These are phyloP conservation scores for Blepharisma undulans DNA, from an alignment of 169 alveolate species.

Conservation along the genomic window DNA sequence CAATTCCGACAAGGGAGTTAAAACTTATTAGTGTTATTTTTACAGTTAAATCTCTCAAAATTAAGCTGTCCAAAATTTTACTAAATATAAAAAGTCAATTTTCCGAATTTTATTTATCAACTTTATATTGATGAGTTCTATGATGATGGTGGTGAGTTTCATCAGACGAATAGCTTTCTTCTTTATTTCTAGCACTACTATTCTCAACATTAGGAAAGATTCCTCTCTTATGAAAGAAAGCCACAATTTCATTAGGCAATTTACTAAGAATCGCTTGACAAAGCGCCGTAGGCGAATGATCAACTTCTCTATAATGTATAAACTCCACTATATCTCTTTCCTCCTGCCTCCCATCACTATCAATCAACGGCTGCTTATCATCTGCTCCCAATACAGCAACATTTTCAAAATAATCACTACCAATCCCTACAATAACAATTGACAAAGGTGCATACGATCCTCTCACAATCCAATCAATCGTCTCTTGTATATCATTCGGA, in stretches of 20 bases:
- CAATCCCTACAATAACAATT: constrained; percentile 75
- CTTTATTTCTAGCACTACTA: no score
- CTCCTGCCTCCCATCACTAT: not conserved
- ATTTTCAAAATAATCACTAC: constrained; percentile 60
- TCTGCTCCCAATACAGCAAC: constrained; percentile 64
- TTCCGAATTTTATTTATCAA: no score
- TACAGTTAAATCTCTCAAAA: no score
- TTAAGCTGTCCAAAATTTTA: no score
- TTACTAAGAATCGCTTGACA: constrained; percentile 84
- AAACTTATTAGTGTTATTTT: no score
- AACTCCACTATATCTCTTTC: constrained; percentile 75
- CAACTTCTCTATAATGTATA: constrained; percentile 79
- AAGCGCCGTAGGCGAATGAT: constrained; percentile 59
- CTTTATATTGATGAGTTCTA: no score
- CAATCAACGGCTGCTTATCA: constrained; percentile 31
- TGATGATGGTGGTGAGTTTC: no score
- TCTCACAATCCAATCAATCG: constrained; percentile 60
- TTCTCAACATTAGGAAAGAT: constrained; percentile 43
- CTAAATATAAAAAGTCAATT: no score
- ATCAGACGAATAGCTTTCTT: no score
- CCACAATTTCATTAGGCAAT: constrained; percentile 80
- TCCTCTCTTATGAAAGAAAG: constrained; percentile 54
- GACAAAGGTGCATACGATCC: constrained; percentile 67
- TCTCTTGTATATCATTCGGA: constrained; percentile 59
- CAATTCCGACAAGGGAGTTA: no score